These are phyloP conservation scores for Ceratobasidium sp. DNA, from an alignment of 1,284 basidiomycete species.

Conservation along the genomic window DNA sequence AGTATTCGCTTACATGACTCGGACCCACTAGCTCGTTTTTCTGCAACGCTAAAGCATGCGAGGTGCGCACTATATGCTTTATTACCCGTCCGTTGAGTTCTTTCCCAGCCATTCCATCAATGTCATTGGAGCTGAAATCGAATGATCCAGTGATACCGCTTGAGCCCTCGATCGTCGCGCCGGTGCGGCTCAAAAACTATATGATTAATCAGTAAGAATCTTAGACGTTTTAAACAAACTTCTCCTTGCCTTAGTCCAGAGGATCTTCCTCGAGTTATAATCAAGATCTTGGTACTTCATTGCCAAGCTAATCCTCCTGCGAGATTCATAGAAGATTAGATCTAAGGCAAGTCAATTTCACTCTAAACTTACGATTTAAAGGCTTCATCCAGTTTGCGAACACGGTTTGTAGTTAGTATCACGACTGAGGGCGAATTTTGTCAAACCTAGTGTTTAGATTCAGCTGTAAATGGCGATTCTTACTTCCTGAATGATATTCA, in stretches of 20 bases:
- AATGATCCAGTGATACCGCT: background rate
- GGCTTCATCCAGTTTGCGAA: constrained; percentile 4
- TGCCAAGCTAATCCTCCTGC: constrained; percentile 1
- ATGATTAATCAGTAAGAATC: background rate
- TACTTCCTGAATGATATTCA: constrained; percentile 15
- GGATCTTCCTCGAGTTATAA: background rate
- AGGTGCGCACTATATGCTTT: background rate
- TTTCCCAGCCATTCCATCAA: background rate
- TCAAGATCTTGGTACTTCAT: constrained; percentile 7
- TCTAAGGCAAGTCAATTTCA: no score
- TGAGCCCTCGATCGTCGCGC: background rate
- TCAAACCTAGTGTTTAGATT: background rate
- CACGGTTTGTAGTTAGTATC: constrained; percentile 4
- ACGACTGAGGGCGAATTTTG: constrained; percentile 1
- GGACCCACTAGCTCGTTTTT: background rate
- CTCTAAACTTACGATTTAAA: constrained; percentile 12
- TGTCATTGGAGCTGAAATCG: background rate
- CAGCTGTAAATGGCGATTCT: background rate
- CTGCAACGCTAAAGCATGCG: background rate
- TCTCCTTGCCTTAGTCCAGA: background rate
- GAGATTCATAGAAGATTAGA: background rate
- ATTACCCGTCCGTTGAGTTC: background rate
- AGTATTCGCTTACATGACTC: background rate
- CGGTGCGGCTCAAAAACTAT: background rate
- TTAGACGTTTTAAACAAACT: background rate